A percentile compares a stretch with the other conserved stretches of the same genome.
phyloP scores from a whole-genome alignment of 331 rosid genomes.

The Malus hybrid region DNA sequence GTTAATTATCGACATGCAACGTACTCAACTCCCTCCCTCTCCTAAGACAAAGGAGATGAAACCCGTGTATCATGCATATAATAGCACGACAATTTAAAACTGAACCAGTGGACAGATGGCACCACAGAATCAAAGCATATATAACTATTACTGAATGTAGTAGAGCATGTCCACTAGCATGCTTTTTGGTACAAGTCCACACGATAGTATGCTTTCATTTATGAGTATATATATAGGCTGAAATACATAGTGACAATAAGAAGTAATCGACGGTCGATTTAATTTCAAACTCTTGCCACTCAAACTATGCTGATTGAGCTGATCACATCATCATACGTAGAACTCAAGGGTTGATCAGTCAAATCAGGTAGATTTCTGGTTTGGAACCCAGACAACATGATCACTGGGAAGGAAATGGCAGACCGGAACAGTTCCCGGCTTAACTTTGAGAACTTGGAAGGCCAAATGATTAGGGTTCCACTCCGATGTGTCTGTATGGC shows the following conservation, averaged over 20 bases:
- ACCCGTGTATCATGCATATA: too few relatives aligned
- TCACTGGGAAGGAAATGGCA: conserved; percentile 83
- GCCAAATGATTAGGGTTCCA: conserved; percentile 92
- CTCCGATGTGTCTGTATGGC: conserved; percentile 62
- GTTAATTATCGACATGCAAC: too few relatives aligned
- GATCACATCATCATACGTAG: not conserved
- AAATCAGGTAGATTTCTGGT: conserved; percentile 19
- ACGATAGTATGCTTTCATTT: not conserved
- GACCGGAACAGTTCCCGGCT: conserved; percentile 65
- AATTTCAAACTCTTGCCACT: not conserved
- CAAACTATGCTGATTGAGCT: not conserved
- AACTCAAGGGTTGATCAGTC: not conserved
- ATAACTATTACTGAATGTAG: too few relatives aligned
- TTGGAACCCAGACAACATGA: conserved; percentile 64
- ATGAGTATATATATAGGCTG: not conserved
- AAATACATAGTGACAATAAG: not conserved
- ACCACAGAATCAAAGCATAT: too few relatives aligned
- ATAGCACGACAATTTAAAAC: too few relatives aligned
- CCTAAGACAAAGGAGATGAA: too few relatives aligned
- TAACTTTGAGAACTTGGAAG: conserved; percentile 70
- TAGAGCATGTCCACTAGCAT: too few relatives aligned
- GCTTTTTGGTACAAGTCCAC: not conserved
- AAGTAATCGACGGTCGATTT: not conserved
- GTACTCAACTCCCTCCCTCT: too few relatives aligned
- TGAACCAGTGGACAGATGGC: too few relatives aligned